Evolutionary conservation across 164 flowering plant genomes (phyloP).

Genomic region (Aristolochia californica): DNA sequence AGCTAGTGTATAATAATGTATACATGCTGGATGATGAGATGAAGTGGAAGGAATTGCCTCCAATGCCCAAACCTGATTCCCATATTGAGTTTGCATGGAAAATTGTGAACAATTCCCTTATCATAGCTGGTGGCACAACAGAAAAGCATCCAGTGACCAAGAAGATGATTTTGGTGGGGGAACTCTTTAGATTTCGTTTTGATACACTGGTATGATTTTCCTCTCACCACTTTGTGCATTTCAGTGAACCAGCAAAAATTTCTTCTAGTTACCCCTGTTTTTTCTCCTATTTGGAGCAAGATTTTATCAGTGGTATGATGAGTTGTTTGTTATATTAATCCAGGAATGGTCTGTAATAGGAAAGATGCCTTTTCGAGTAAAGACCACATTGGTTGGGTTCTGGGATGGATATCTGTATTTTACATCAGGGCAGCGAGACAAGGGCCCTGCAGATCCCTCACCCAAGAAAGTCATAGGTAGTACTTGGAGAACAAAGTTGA

Average conservation of each 20-base stretch:
- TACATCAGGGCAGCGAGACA: conserved; percentile 92
- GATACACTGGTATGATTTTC: conserved; percentile 42
- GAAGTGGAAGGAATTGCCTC: conserved; percentile 70
- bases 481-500: conserved; percentile 70
- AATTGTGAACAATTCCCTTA: conserved; percentile 69
- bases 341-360: conserved; percentile 94
- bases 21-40: conserved; percentile 80
- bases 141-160: conserved; percentile 81
- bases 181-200: conserved; percentile 57
- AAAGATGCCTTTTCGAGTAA: conserved; percentile 78
- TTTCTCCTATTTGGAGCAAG: no score
- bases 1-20: conserved; percentile 73
- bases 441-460: conserved; percentile 76
- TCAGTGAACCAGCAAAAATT: no score
- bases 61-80: conserved; percentile 92
- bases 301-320: no score
- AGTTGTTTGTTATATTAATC: background rate
- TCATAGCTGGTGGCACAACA: conserved; percentile 85
- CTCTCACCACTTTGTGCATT: no score
- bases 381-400: conserved; percentile 71
- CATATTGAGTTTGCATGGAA: conserved; percentile 92
- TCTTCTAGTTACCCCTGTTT: no score
- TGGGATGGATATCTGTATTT: conserved; percentile 94
- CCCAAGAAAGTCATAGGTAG: conserved; percentile 70
- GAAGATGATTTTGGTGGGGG: conserved; percentile 75